These are phyloP conservation scores for Saccharomycopsis sp. DNA, from an alignment of 805 yeast genomes.

Conservation along the genomic window DNA sequence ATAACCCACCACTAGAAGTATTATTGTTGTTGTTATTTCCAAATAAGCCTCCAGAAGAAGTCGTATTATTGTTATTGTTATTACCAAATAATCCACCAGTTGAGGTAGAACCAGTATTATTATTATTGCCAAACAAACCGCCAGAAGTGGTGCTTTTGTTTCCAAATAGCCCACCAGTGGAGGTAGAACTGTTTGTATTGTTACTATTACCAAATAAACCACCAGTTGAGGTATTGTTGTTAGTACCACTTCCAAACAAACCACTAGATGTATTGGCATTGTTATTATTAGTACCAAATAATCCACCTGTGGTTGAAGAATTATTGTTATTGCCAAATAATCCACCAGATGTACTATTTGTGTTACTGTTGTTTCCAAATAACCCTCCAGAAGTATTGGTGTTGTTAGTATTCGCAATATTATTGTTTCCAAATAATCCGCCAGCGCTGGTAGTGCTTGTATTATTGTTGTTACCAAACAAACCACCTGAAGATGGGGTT, in stretches of 20 bases:
- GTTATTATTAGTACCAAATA: constrained; percentile 28
- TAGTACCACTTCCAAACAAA: constrained; percentile 31
- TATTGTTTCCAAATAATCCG: constrained; percentile 28
- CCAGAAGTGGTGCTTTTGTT: constrained; percentile 21
- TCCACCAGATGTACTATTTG: constrained; percentile 21
- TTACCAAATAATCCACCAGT: constrained; percentile 20
- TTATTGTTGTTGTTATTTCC: constrained; percentile 18
- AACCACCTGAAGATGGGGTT: constrained; percentile 23
- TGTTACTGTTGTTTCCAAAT: constrained; percentile 23
- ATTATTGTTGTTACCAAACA: constrained; percentile 35
- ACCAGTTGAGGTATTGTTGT: constrained; percentile 18
- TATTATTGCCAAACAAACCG: constrained; percentile 28
- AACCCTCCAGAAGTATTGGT: constrained; percentile 21
- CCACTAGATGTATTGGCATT: constrained; percentile 22
- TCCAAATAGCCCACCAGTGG: constrained; percentile 5
- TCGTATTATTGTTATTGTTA: constrained; percentile 14
- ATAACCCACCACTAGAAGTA: constrained; percentile 23
- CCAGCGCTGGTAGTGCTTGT: constrained; percentile 18
- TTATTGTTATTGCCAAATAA: constrained; percentile 22
- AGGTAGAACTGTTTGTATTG: constrained; percentile 20
- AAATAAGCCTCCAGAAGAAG: constrained; percentile 19
- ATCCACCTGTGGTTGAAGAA: constrained; percentile 22
- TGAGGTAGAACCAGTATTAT: constrained; percentile 16
- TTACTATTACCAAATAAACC: constrained; percentile 23
- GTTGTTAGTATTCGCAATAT: constrained; percentile 15